Evolutionary conservation across 2,329 filamentous ascomycete species (phyloP), one percentile per base, ranked within the genome.

Genomic region (Alternaria triticina): DNA sequence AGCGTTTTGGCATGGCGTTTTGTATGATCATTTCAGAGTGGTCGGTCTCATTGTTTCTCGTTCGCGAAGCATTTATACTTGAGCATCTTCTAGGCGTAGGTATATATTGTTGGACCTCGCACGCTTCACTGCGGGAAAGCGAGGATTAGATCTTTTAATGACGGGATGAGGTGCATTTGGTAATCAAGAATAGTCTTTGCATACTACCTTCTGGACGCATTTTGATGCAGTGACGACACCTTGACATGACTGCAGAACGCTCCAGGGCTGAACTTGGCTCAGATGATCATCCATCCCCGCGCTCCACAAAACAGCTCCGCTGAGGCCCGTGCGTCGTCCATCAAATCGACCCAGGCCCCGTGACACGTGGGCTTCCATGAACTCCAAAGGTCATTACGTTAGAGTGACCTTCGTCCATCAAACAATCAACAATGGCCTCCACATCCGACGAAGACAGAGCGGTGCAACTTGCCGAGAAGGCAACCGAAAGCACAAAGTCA

Each of bases 381-480:
- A 61, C 45, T 62, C 61, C 59, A 68, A 58, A 64, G 57, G 60
- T 51, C 36, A 54, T 23, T 51, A 59, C 59, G 46, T 59, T 62
- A 63, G 52, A 60, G 74, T 75, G 70, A 63, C 27, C 68, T 54
- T 44, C 56, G 36, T 54, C 57, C 43, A 57, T 49, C 46, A 56
- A 40, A 57, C 58, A 46, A 33, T 54, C 64, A 65, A 70, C 55
- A 40, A 79, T 79, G 76, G 47, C 75, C 28, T 68, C 70, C 30
- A 65, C 66, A 30, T 68, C 69, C 17, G 75, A 78, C 43, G 73
- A 75, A 50, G 72, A 74, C 46, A 70, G 73, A 40, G 76, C 75
- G 6, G 58, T 75, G 52, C 70, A 75, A 55, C 77, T 80, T 52
- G 74, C 72, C 44, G 66, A 72, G 43, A 73, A 71, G 62, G 77